Evolutionary conservation across 352 stramenopile genomes (phyloP).

Genomic region (Globisporangium polare): DNA sequence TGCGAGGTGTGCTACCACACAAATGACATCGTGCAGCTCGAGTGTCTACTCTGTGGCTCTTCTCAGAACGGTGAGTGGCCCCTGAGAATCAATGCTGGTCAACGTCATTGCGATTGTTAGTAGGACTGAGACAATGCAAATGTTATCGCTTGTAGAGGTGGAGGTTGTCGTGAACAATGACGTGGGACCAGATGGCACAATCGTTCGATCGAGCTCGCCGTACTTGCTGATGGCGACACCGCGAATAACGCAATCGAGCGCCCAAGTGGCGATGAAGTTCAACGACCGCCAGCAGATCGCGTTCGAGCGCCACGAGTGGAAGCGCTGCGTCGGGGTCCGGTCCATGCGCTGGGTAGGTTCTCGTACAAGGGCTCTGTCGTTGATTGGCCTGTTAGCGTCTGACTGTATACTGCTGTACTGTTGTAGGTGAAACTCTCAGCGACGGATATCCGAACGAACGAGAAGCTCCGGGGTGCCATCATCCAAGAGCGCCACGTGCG

Average conservation of each 20-base stretch:
- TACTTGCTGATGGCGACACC: constrained; percentile 34
- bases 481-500: constrained; percentile 27
- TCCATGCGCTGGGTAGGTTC: constrained; percentile 11
- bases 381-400: not conserved
- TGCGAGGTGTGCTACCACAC: constrained; percentile 54
- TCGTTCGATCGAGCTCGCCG: constrained; percentile 16
- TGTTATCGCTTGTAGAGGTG: not conserved
- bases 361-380: not conserved
- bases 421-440: constrained; percentile 30
- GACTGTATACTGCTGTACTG: not conserved
- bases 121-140: not conserved
- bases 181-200: not conserved
- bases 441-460: constrained; percentile 21
- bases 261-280: constrained; percentile 15
- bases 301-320: constrained; percentile 64
- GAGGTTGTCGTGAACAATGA: constrained; percentile 7
- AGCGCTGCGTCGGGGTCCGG: constrained; percentile 38
- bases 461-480: constrained; percentile 28
- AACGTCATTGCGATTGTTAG: not conserved
- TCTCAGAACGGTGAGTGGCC: constrained; percentile 25
- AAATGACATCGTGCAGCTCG: constrained; percentile 41
- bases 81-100: not conserved
- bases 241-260: constrained; percentile 13
- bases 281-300: constrained; percentile 55
- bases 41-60: constrained; percentile 55